Percentiles rank a stretch among this genome's conserved stretches.
phyloP scores from a whole-genome alignment of 2,329 filamentous ascomycete species.

The Beauveria australis region DNA sequence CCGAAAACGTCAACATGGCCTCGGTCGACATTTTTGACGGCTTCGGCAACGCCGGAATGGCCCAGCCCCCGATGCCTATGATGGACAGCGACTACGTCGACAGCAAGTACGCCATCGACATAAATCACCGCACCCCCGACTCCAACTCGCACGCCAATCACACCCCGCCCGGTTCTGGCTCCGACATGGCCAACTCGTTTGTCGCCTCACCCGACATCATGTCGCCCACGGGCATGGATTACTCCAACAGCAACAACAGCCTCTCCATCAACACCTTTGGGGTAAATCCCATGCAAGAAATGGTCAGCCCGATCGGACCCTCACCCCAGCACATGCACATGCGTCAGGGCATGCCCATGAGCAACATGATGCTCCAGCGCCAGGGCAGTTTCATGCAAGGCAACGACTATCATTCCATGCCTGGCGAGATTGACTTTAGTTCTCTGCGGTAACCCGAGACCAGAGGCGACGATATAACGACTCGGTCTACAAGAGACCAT shows the following conservation, averaged over 20 bases:
- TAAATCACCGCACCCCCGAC: constrained; percentile 27
- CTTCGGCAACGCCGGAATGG: constrained; percentile 56
- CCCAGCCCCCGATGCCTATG: constrained; percentile 37
- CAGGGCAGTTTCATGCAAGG: constrained; percentile 25
- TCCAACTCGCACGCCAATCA: constrained; percentile 24
- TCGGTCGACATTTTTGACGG: constrained; percentile 58
- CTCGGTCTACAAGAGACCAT: background rate
- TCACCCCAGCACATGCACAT: constrained; percentile 25
- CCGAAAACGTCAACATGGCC: constrained; percentile 44
- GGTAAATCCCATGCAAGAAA: constrained; percentile 40
- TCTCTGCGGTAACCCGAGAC: constrained; percentile 16
- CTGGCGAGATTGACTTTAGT: constrained; percentile 11
- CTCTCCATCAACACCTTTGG: constrained; percentile 32
- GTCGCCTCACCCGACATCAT: constrained; percentile 45
- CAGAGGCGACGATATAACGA: background rate
- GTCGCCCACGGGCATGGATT: constrained; percentile 42
- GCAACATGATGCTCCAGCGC: constrained; percentile 21
- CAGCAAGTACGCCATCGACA: constrained; percentile 28
- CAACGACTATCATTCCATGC: constrained; percentile 3
- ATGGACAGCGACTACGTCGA: constrained; percentile 41
- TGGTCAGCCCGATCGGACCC: constrained; percentile 35
- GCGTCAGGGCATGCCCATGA: constrained; percentile 23
- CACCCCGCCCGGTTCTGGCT: constrained; percentile 18
- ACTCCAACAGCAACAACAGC: constrained; percentile 25
- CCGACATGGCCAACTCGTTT: constrained; percentile 41